These are phyloP conservation scores for Zymoseptoria tritici DNA, from an alignment of 2,329 filamentous ascomycete species.

Conservation along the genomic window DNA sequence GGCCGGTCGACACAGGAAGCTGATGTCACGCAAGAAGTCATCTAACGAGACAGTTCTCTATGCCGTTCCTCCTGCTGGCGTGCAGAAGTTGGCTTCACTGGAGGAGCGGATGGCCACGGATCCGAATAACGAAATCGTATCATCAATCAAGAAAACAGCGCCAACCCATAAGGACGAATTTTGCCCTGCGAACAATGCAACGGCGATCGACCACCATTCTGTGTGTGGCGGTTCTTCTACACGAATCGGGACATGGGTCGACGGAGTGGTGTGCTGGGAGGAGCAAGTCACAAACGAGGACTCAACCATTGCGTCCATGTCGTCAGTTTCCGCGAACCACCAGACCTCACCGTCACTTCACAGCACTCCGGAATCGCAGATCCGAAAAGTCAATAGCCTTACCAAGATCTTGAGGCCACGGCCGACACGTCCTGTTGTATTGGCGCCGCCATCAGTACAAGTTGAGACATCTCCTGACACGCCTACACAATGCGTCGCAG, in stretches of 20 bases:
- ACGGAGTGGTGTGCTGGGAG: conserved; percentile 39
- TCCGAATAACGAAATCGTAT: conserved; percentile 35
- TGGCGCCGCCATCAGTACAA: neutral
- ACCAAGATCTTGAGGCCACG: neutral
- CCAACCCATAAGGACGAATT: conserved; percentile 13
- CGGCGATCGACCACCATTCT: conserved; percentile 13
- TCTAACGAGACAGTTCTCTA: conserved; percentile 24
- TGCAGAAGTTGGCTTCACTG: conserved; percentile 25
- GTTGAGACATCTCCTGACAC: neutral
- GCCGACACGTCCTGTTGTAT: neutral
- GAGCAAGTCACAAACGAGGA: neutral
- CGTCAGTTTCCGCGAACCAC: too few relatives aligned
- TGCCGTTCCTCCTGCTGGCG: conserved; percentile 25
- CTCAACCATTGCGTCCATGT: neutral
- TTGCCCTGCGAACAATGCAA: conserved; percentile 11
- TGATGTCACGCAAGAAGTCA: conserved; percentile 8
- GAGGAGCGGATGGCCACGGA: conserved; percentile 33
- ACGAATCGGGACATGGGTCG: conserved; percentile 38
- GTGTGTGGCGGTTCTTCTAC: conserved; percentile 2
- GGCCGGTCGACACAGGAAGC: conserved; percentile 19
- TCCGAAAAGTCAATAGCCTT: conserved; percentile 21
- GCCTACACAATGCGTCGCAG: neutral
- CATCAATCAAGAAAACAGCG: conserved; percentile 25
- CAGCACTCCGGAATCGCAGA: conserved; percentile 5
- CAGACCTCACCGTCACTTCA: neutral